Base-by-base conservation (phyloP, 75 land plant genomes). In the Gnetum montanum region DNA sequence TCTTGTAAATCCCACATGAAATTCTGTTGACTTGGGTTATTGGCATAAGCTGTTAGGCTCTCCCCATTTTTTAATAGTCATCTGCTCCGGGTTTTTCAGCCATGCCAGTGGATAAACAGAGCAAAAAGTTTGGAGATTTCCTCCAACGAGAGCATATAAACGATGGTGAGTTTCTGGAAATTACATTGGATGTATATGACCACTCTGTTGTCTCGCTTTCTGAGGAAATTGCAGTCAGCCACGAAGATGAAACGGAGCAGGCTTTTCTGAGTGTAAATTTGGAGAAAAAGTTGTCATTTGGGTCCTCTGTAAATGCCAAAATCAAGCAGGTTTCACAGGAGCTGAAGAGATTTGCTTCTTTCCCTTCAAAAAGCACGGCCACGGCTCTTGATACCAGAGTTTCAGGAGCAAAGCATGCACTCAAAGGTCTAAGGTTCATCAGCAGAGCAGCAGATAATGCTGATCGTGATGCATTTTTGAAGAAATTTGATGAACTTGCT, bases 391-490 rank as follows among this genome's bases (percentile, higher is more conserved):
- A 67, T 56, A 54, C 79, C 43, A 54, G 59, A 58, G 64, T 58
- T 31, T 76, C 92, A 29, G 73, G 72, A 4, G 78, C 92, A 13
- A 74, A 73, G 11, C 61, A 73, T 31, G 92, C 89, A 28, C 59
- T 88, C 28, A 49, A 71, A 31, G 85, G 92, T 10, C 63, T 88
- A 43, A 48, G 69, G 36, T 77, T 84, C 54, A 71, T 88, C 57
- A 69, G 68, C 66, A 66, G 70, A 36, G 71, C 66, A 40, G 72
- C 66, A 6, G 80, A 60, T 51, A 67, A 56, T 24, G 74, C 83
- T 33, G 79, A 77, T 8, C 76, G 75, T 67, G 58, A 57, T 29
- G 62, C 65, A 2, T 56, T 81, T 4, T 74, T 83, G 72, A 78
- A 67, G 58, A 70, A 90, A 19, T 90, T 90, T 60, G 54, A 74